Evolutionary conservation across 805 yeast species (phyloP).

Genomic region (Ogataea dorogensis): DNA sequence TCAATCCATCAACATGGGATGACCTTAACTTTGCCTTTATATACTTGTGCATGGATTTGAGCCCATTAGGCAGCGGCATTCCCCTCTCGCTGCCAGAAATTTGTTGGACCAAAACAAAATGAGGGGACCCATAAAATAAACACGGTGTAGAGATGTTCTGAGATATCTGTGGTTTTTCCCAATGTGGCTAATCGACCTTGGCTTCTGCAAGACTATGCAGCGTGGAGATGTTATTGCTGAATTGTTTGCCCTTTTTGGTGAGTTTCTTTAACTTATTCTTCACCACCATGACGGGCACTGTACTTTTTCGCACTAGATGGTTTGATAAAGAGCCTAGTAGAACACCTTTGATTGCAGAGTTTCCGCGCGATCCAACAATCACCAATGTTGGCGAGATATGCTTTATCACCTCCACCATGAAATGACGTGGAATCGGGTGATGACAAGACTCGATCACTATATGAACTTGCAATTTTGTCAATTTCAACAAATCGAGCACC

Average conservation of each 20-base stretch:
- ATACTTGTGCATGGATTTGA: slow-evolving; percentile 2
- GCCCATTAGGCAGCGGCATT: slow-evolving; percentile 1
- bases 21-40: slow-evolving; percentile 2
- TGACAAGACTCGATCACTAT: slow-evolving; percentile 72
- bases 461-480: slow-evolving; percentile 71
- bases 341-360: slow-evolving; percentile 69
- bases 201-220: slow-evolving; percentile 43
- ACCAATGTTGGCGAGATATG: slow-evolving; percentile 71
- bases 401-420: slow-evolving; percentile 66
- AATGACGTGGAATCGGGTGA: slow-evolving; percentile 72
- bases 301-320: slow-evolving; percentile 65
- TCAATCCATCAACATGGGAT: slow-evolving; percentile 1
- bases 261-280: slow-evolving; percentile 68
- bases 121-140: slow-evolving; percentile 15
- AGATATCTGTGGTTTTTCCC: slow-evolving; percentile 2
- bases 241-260: slow-evolving; percentile 51
- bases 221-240: slow-evolving; percentile 55
- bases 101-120: slow-evolving; percentile 22
- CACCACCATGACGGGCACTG: slow-evolving; percentile 81
- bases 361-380: slow-evolving; percentile 74
- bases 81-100: slow-evolving; percentile 16
- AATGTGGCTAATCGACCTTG: slow-evolving; percentile 33
- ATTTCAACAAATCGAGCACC: slow-evolving; percentile 46
- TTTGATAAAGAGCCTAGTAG: slow-evolving; percentile 71
- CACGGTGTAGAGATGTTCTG: slow-evolving; percentile 7